Percentiles rank a stretch among this genome's conserved stretches.
These are phyloP conservation scores for Nicotiana tomentosiformis DNA, from an alignment of 257 asterid genomes.

Conservation along the genomic window DNA sequence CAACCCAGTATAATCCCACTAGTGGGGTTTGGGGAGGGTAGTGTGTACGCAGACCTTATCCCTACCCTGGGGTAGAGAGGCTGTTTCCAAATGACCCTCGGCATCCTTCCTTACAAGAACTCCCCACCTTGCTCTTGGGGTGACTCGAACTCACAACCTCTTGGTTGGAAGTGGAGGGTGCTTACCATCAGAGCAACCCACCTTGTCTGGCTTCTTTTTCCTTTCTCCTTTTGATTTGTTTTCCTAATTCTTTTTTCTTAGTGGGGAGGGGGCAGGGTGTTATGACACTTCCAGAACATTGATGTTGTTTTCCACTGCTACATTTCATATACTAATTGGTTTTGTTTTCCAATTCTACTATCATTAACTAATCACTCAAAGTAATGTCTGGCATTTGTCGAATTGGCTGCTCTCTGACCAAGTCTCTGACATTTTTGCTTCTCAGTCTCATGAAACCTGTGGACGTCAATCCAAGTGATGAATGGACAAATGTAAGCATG, in stretches of 20 bases:
- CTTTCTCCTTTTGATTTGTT: neutral
- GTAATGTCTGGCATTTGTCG: neutral
- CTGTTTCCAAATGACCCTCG: too few relatives aligned
- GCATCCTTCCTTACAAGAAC: too few relatives aligned
- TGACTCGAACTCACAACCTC: too few relatives aligned
- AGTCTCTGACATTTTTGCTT: slow-evolving; percentile 7
- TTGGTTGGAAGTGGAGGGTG: too few relatives aligned
- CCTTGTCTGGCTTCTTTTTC: neutral
- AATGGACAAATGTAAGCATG: slow-evolving; percentile 80
- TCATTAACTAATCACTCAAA: neutral
- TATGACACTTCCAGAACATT: neutral
- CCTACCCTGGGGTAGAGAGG: too few relatives aligned
- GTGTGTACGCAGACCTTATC: too few relatives aligned
- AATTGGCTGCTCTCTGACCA: neutral
- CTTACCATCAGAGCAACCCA: too few relatives aligned
- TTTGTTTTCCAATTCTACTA: neutral
- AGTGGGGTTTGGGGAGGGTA: too few relatives aligned
- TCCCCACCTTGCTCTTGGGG: too few relatives aligned
- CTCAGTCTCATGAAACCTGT: slow-evolving; percentile 86
- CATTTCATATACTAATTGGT: neutral
- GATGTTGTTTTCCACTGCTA: neutral
- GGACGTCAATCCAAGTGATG: slow-evolving; percentile 83
- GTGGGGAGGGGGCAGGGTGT: neutral
- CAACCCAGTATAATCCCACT: too few relatives aligned
- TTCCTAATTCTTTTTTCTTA: neutral